Evolutionary conservation across 192 early-diverging fungal species (phyloP).

Genomic region (Coemansia sp.): DNA sequence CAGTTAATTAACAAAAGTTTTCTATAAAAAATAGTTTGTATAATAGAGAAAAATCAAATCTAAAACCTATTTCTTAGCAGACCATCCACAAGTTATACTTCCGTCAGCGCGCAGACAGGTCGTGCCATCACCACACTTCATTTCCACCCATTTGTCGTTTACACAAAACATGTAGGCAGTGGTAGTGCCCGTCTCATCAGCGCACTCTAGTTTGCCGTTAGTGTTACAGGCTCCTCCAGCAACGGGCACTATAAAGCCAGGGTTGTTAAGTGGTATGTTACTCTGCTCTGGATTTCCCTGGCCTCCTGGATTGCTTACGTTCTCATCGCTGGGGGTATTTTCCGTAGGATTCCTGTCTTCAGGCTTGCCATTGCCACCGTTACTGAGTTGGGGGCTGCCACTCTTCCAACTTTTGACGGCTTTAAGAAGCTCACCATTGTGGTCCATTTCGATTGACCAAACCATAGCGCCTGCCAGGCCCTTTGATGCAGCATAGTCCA

Average conservation of each 20-base stretch:
- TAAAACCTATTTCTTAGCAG: not conserved
- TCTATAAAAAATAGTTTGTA: no score
- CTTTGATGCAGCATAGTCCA: constrained; percentile 56
- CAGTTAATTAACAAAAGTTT: not conserved
- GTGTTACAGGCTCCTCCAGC: not conserved
- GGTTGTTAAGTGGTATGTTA: not conserved
- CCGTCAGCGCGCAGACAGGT: not conserved
- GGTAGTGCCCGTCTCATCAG: not conserved
- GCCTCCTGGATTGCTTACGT: not conserved
- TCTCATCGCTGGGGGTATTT: not conserved
- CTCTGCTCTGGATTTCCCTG: not conserved
- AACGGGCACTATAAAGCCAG: not conserved
- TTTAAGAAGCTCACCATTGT: constrained; percentile 61
- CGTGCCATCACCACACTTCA: constrained; percentile 4
- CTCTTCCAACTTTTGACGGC: constrained; percentile 5
- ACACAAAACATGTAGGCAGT: constrained; percentile 8
- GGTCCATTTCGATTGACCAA: constrained; percentile 65
- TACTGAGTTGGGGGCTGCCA: not conserved
- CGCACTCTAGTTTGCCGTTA: not conserved
- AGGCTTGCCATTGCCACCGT: not conserved
- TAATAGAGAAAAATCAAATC: not conserved
- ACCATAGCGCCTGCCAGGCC: constrained; percentile 65
- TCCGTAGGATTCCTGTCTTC: not conserved
- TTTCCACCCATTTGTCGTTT: constrained; percentile 1
- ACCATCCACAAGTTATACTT: not conserved